Evolutionary conservation across 768 basidiomycete species (phyloP).

Genomic region (Tephrocybe sp.): DNA sequence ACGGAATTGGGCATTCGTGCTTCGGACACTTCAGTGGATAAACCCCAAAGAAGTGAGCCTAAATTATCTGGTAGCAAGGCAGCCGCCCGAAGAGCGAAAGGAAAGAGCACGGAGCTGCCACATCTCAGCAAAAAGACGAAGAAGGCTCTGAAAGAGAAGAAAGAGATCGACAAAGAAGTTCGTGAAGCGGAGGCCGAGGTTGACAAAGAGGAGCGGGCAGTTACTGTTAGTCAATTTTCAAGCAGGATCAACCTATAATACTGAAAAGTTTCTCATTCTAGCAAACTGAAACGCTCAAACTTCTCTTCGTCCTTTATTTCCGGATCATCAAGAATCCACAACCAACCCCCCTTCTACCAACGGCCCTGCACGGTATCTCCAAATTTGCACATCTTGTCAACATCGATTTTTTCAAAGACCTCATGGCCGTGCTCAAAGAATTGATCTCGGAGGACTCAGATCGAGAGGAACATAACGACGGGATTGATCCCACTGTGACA

Average conservation of each 20-base stretch:
- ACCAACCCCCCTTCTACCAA: constrained; percentile 76
- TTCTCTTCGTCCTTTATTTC: constrained; percentile 96
- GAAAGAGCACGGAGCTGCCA: constrained; percentile 56
- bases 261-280: constrained; percentile 27
- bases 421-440: constrained; percentile 81
- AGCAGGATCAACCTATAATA: not conserved
- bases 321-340: constrained; percentile 85
- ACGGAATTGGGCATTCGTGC: constrained; percentile 81
- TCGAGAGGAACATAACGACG: constrained; percentile 35
- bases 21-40: constrained; percentile 67
- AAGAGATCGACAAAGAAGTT: constrained; percentile 89
- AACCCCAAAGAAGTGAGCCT: constrained; percentile 38
- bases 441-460: constrained; percentile 56
- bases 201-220: constrained; percentile 84
- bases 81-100: constrained; percentile 46
- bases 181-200: constrained; percentile 93
- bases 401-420: constrained; percentile 96
- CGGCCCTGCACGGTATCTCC: constrained; percentile 88
- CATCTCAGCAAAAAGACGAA: constrained; percentile 92
- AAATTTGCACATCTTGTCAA: constrained; percentile 96
- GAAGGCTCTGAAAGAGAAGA: constrained; percentile 82
- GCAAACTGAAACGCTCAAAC: constrained; percentile 98
- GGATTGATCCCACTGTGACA: constrained; percentile 26
- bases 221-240: constrained; percentile 53
- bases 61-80: constrained; percentile 47